Evolutionary conservation across 768 basidiomycete species (phyloP).

Genomic region (Rubroboletus pulcherrimus): DNA sequence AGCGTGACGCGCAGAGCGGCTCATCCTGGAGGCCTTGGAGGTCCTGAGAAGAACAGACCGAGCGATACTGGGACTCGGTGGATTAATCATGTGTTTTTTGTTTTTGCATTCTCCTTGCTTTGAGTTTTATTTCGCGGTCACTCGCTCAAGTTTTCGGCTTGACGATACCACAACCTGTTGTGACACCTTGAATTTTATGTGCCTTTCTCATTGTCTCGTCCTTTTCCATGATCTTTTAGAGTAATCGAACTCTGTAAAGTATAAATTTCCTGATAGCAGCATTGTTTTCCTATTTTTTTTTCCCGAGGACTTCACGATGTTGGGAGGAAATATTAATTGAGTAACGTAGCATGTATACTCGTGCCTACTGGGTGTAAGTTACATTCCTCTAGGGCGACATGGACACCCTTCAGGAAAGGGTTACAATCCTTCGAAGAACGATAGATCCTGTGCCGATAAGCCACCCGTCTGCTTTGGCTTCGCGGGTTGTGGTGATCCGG

Average conservation of each 20-base stretch:
- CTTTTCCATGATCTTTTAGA: background rate
- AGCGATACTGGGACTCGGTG: background rate
- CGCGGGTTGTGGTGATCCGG: constrained; percentile 4
- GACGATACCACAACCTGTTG: constrained; percentile 5
- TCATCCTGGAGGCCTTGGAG: constrained; percentile 15
- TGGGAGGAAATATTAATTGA: background rate
- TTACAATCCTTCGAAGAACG: constrained; percentile 80
- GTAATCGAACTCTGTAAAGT: background rate
- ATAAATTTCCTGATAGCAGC: background rate
- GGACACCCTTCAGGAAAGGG: background rate
- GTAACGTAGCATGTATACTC: background rate
- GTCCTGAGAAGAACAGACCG: constrained; percentile 2
- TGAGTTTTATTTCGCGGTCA: background rate
- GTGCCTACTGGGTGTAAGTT: background rate
- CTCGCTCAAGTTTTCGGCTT: background rate
- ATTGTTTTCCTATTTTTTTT: background rate
- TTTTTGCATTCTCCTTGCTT: background rate
- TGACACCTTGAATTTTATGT: background rate
- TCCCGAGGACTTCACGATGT: background rate
- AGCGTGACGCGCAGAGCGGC: background rate
- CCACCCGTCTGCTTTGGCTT: constrained; percentile 43
- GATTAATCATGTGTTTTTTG: background rate
- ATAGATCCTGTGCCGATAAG: constrained; percentile 78
- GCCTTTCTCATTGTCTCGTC: background rate
- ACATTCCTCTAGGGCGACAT: background rate